Base-by-base conservation (phyloP, 2,329 filamentous ascomycete genomes). In the Pseudogymnoascus sp. region DNA sequence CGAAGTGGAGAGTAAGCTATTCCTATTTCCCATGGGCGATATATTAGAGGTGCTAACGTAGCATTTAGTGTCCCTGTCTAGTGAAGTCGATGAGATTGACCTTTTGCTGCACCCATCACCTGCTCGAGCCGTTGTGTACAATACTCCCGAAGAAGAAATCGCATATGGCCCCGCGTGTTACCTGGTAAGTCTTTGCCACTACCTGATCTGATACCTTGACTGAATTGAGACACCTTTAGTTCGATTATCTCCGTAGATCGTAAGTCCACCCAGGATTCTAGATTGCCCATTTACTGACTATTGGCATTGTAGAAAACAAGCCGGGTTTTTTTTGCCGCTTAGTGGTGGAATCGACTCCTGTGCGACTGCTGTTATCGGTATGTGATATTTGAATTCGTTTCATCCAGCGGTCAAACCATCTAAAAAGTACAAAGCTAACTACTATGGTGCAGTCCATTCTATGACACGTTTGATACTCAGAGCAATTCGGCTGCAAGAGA, bases 81-180 rank as follows among this genome's bases (percentile, higher is more conserved):
- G 71, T 21, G 69, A 73, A 35, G 69, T 70, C 1, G 74, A 75
- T 8, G 76, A 79, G 21, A 71, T 77, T 16, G 78, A 85, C 40
- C 75, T 76, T 4, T 67, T 75, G 2, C 69, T 83, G 16, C 71
- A 71, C 7, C 69, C 68, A 8, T 63, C 63, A 0, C 70, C 73
- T 12, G 68, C 77, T 0, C 77, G 80, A 4, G 66, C 79, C 41
- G 76, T 83, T 1, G 76, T 77, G n/a, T 83, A 84, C 64, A 83
- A 88, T 68, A 74, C 76, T 0, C 85, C 86, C 0, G 86, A 88
- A 68, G 85, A 90, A 68, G 86, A 88, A 70, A 89, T 90, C 63
- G 83, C 84, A 1, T 74, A 86, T 1, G 84, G 84, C 0, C 81
- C 85, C 1, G 87, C 84, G 3, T 86, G 83, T 67, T 91, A 83